A percentile compares a stretch with the other conserved stretches of the same genome.
Conservation (phyloP, 768 basidiomycete species). For the Termitomyces sp. region DNA sequence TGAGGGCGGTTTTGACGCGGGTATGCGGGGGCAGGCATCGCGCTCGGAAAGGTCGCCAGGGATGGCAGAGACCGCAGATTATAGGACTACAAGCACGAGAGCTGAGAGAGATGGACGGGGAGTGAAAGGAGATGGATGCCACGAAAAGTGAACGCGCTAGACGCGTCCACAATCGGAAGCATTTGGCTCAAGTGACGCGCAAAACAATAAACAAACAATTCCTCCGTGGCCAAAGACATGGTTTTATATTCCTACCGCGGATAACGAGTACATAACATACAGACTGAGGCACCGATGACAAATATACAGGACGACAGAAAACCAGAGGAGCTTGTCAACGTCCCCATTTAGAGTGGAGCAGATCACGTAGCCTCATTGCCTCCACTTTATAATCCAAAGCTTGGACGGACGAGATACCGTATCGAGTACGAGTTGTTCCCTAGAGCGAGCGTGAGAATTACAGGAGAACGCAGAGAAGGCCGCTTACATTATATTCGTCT, state of each 20-base stretch:
- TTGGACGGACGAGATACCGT: constrained; percentile 67
- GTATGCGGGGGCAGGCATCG: constrained; percentile 11
- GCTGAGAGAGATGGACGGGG: constrained; percentile 6
- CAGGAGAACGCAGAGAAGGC: not conserved
- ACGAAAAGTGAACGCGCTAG: constrained; percentile 12
- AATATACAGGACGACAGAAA: not conserved
- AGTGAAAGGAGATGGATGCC: not conserved
- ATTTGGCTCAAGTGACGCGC: constrained; percentile 9
- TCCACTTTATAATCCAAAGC: constrained; percentile 68
- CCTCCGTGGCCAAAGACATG: constrained; percentile 3
- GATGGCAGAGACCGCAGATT: not conserved
- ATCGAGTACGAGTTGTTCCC: constrained; percentile 81
- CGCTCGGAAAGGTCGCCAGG: not conserved
- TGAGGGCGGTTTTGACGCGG: constrained; percentile 10
- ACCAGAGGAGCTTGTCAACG: constrained; percentile 19
- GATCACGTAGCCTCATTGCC: constrained; percentile 49
- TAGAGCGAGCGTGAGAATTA: constrained; percentile 21
- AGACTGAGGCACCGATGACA: not conserved
- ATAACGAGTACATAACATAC: not conserved
- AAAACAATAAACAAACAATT: constrained; percentile 10
- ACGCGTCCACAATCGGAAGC: constrained; percentile 23
- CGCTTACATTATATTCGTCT: constrained; percentile 76
- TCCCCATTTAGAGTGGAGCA: constrained; percentile 58
- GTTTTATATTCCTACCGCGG: not conserved
- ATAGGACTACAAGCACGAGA: not conserved